These are phyloP conservation scores for Trichoderma simmonsii DNA, from an alignment of 2,329 filamentous ascomycete genomes.

Conservation along the genomic window DNA sequence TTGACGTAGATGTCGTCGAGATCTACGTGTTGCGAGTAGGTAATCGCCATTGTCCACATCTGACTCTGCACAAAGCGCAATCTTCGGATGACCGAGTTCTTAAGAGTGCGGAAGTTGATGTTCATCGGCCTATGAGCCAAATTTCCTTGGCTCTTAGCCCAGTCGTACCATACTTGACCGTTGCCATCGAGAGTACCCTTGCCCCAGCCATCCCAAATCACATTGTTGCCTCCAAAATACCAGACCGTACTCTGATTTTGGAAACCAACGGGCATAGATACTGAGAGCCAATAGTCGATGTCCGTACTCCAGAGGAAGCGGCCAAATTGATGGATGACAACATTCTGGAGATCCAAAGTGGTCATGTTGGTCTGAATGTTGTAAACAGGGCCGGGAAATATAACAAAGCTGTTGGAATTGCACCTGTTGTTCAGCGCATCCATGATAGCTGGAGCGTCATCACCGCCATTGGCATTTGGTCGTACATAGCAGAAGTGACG, in stretches of 20 bases:
- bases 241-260: conserved; percentile 56
- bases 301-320: conserved; percentile 42
- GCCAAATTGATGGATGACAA: conserved; percentile 44
- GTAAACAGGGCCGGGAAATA: conserved; percentile 34
- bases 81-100: conserved; percentile 46
- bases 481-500: conserved; percentile 31
- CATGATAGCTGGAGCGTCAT: conserved; percentile 33
- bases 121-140: conserved; percentile 51
- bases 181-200: conserved; percentile 57
- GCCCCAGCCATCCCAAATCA: conserved; percentile 49
- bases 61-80: conserved; percentile 54
- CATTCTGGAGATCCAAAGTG: conserved; percentile 32
- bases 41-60: conserved; percentile 59
- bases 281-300: conserved; percentile 50
- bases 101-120: conserved; percentile 43
- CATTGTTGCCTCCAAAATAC: conserved; percentile 51
- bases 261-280: conserved; percentile 50
- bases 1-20: conserved; percentile 53
- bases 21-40: conserved; percentile 44
- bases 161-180: conserved; percentile 59
- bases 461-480: conserved; percentile 26
- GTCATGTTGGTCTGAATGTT: conserved; percentile 36
- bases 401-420: conserved; percentile 30
- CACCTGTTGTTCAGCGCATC: conserved; percentile 33
- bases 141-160: conserved; percentile 43